Percentiles rank a stretch among this genome's conserved stretches.
Evolutionary conservation across 257 asterid species (phyloP).

Genomic region (Petrea volubilis): DNA sequence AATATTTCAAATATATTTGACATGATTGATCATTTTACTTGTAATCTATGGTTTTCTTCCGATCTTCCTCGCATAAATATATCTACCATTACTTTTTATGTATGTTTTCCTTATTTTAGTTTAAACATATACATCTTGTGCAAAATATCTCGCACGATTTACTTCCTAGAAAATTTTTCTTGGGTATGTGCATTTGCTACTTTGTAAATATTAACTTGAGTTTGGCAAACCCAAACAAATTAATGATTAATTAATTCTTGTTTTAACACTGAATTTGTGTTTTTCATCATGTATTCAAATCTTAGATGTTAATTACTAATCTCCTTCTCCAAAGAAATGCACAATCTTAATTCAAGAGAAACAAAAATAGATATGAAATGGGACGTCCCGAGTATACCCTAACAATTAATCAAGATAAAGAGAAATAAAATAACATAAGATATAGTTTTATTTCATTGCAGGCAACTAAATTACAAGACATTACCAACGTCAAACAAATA

Average conservation of each 20-base stretch:
- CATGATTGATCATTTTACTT: too few relatives aligned
- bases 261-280: background rate
- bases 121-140: too few relatives aligned
- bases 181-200: background rate
- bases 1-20: too few relatives aligned
- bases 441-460: slow-evolving; percentile 2
- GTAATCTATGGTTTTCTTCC: too few relatives aligned
- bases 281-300: background rate
- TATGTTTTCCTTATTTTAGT: too few relatives aligned
- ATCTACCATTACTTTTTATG: too few relatives aligned
- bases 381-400: background rate
- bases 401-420: background rate
- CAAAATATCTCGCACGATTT: too few relatives aligned
- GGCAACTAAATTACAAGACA: background rate
- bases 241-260: too few relatives aligned
- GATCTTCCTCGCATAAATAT: too few relatives aligned
- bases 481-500: background rate
- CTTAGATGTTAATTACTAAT: too few relatives aligned
- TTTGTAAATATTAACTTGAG: background rate
- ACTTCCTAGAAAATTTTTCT: too few relatives aligned
- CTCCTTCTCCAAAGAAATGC: background rate
- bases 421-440: background rate
- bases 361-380: background rate
- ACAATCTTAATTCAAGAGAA: too few relatives aligned
- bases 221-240: background rate